These are phyloP conservation scores for Blastocystis sp. DNA, from an alignment of 352 stramenopile species.

Conservation along the genomic window DNA sequence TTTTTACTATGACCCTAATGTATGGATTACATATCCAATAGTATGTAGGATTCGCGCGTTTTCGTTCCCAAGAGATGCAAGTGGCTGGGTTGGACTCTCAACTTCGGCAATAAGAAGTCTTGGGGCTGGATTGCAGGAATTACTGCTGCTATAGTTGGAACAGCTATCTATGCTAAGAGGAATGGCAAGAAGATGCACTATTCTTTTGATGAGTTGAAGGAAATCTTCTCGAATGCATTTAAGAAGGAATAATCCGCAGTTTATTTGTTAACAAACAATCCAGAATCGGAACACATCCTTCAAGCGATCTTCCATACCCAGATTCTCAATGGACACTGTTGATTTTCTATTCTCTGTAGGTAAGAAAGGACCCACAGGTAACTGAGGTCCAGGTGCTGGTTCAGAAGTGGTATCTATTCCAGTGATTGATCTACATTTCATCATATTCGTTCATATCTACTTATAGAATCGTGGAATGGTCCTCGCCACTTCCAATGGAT, in stretches of 20 bases:
- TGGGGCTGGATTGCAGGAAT: neutral
- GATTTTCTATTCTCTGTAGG: neutral
- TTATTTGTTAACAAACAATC: conserved; percentile 2
- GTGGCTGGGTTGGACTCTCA: neutral
- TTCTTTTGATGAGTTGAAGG: neutral
- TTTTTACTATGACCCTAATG: neutral
- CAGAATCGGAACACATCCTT: conserved; percentile 29
- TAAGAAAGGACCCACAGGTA: neutral
- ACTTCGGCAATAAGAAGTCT: neutral
- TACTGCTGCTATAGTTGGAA: neutral
- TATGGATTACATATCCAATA: neutral
- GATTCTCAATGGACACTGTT: neutral
- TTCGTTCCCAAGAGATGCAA: neutral
- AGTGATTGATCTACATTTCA: neutral
- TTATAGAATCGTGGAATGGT: conserved; percentile 25
- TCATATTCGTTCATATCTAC: neutral
- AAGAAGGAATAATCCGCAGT: neutral
- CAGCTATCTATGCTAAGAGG: neutral
- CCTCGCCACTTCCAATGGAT: neutral
- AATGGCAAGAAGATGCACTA: neutral
- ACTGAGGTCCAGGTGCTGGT: neutral
- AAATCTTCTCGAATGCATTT: neutral
- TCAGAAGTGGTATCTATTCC: neutral
- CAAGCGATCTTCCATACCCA: conserved; percentile 17
- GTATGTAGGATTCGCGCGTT: neutral